Conservation (phyloP, 306 rosid genomes). For the Dalbergia oliveri region DNA sequence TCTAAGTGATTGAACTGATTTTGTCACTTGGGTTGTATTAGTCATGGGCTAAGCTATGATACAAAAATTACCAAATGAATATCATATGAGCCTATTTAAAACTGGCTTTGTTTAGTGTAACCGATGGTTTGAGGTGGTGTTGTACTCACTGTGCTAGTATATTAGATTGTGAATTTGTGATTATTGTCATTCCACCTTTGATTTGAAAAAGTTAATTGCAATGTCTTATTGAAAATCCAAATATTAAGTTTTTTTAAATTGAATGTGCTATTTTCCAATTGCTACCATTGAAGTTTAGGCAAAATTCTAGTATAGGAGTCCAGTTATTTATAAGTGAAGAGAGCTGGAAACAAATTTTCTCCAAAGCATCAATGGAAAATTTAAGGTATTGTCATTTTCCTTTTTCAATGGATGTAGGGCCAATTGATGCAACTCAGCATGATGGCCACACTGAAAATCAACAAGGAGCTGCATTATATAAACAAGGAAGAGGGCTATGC, state of each 20-base stretch:
- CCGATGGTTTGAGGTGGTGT: conserved; percentile 15
- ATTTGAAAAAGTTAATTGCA: background rate
- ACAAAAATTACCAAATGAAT: background rate
- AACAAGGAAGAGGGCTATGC: conserved; percentile 92
- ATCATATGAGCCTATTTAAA: background rate
- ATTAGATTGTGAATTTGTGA: background rate
- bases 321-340: background rate
- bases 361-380: conserved; percentile 2
- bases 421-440: conserved; percentile 89
- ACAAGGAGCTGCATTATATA: conserved; percentile 92
- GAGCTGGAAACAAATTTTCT: background rate
- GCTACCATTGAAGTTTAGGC: conserved; percentile 19
- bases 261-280: conserved; percentile 4
- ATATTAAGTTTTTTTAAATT: background rate
- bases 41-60: conserved; percentile 8
- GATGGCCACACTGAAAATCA: conserved; percentile 93
- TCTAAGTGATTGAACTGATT: background rate
- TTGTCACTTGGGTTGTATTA: conserved; percentile 20
- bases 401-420: conserved; percentile 64
- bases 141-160: background rate
- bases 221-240: conserved; percentile 18
- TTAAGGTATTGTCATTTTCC: conserved; percentile 13
- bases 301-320: background rate
- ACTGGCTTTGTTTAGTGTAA: conserved; percentile 8
- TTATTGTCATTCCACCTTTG: background rate